Base-by-base conservation (phyloP, 208 protist genomes). In the Histomonas meleagridis region DNA sequence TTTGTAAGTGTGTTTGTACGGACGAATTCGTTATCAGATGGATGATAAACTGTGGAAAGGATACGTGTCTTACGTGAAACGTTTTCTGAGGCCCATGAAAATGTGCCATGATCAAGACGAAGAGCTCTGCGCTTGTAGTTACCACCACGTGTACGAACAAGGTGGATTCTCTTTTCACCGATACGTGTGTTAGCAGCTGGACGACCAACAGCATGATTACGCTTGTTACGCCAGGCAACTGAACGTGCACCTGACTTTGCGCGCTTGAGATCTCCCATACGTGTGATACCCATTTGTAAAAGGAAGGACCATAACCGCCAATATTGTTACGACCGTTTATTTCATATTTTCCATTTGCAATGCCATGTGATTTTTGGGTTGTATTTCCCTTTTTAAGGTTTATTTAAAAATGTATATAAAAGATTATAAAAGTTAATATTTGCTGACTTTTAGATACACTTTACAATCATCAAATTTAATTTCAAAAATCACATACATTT, bases 201-300 rank as follows among this genome's bases (percentile, higher is more conserved):
- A 51, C 90, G 21, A 21, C 53, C 90, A 16, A 28, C 40, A 38
- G 35, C 51, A 65, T 62, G 76, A 26, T 62, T 70, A 48, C 90
- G 21, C 26, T 91, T 91, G 57, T 91, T 91, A 53, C 46, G 49
- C 46, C 40, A 49, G 21, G 48, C 46, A 12, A 43, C 26, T 49
- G 7, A 21, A 32, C 60, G 49, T 21, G 32, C 90, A 40, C 90
- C 90, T 1, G 90, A 72, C 9, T 91, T 91, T 65, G 40, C 76
- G 49, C 35, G 28, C 40, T 91, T 91, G 57, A 72, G 60, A 38
- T 65, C 53, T 76, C 90, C 60, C 40, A 53, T 53, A 53, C 90
- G 49, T 51, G 90, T 72, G n/a, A 91, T 91, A 76, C 90, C 90
- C 57, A 70, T 91, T 90, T 79, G 46, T 48, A 35, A 79, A 79